These are phyloP conservation scores for Petrea volubilis DNA, from an alignment of 257 asterid genomes.

Conservation along the genomic window DNA sequence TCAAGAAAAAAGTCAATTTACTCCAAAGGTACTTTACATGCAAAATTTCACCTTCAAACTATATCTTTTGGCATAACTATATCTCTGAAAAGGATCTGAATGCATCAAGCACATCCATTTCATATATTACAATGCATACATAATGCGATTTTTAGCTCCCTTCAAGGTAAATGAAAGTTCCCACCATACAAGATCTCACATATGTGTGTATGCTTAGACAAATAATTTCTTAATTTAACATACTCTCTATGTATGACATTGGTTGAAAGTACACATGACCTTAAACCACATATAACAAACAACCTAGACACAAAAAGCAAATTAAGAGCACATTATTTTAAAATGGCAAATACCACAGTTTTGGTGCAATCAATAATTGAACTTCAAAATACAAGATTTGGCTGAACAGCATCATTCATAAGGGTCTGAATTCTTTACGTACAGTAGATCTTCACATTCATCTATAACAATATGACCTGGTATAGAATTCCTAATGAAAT, in stretches of 20 bases:
- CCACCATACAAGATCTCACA: not conserved
- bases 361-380: not conserved
- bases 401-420: too few species aligned
- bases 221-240: too few species aligned
- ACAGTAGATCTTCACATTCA: not conserved
- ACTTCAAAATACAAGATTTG: too few species aligned
- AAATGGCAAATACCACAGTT: too few species aligned
- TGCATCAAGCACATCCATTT: not conserved
- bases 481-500: not conserved
- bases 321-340: too few species aligned
- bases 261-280: too few species aligned
- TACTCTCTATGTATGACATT: too few species aligned
- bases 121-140: not conserved
- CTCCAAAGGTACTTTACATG: not conserved
- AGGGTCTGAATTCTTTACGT: not conserved
- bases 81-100: not conserved
- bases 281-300: too few species aligned
- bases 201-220: too few species aligned
- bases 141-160: not conserved
- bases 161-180: not conserved
- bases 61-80: not conserved
- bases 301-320: too few species aligned
- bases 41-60: not conserved
- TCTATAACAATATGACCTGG: not conserved
- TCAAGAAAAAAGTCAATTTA: too few species aligned